Conservation (phyloP, 2,329 filamentous ascomycete species). For the Didymella pinodella region DNA sequence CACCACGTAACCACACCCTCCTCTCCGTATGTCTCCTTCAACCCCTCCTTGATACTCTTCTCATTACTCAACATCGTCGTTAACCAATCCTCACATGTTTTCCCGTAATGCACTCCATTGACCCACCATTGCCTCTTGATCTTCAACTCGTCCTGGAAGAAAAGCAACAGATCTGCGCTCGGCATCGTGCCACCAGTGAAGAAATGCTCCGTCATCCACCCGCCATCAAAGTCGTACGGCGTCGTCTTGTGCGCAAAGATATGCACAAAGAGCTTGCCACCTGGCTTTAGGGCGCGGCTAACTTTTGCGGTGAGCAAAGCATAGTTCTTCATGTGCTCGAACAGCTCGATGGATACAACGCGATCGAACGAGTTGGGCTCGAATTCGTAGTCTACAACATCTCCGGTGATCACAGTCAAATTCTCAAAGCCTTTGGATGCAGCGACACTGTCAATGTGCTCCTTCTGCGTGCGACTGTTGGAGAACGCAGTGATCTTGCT, state of each 20-base stretch:
- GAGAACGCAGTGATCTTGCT: conserved; percentile 72
- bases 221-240: conserved; percentile 74
- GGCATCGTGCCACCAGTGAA: conserved; percentile 79
- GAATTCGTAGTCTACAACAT: conserved; percentile 73
- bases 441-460: conserved; percentile 69
- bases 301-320: conserved; percentile 71
- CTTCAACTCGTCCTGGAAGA: conserved; percentile 69
- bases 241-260: conserved; percentile 71
- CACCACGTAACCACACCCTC: conserved; percentile 69
- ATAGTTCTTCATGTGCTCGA: conserved; percentile 82
- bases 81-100: conserved; percentile 75
- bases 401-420: conserved; percentile 69
- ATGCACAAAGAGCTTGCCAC: conserved; percentile 74
- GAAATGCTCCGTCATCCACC: conserved; percentile 78
- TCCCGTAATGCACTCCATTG: conserved; percentile 71
- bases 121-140: conserved; percentile 75
- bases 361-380: conserved; percentile 66
- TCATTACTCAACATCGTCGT: conserved; percentile 66
- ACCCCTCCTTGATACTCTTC: conserved; percentile 68
- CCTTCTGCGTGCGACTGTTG: conserved; percentile 73
- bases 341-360: conserved; percentile 74
- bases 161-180: conserved; percentile 70
- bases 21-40: conserved; percentile 71
- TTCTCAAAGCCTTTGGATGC: conserved; percentile 65
- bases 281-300: conserved; percentile 64